Base-by-base conservation (phyloP, 2,329 filamentous ascomycete genomes). In the Microcyclospora pomicola region DNA sequence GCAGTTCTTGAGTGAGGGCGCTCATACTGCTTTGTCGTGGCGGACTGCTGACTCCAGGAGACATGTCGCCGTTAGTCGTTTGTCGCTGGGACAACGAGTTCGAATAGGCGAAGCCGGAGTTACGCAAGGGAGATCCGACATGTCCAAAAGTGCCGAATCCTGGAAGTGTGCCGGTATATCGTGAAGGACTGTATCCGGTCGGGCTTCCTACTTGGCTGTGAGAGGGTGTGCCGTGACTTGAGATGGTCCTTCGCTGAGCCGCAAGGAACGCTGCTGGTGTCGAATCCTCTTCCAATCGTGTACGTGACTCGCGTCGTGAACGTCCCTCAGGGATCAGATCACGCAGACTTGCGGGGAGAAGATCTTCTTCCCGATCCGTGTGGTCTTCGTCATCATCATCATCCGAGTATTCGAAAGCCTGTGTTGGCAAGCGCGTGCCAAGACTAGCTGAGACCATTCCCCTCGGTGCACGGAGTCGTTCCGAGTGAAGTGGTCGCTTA, bases 291-390 rank as follows among this genome's bases (percentile, higher is more conserved):
- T 75, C 71, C 38, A 67, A 64, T 27, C 73, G 70, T 11, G 70
- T 71, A 33, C 73, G 66, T 10, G 74, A 77, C 37, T 73, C 66
- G 13, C 74, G 66, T 33, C 74, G 66, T 55, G 72, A 67, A 49
- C 69, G 70, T 50, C 76, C 73, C 46, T 76, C 72, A 0, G 74
- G 73, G 27, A 79, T 65, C 11, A 79, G 66, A 50, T 80, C 75
- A 45, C 75, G 73, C 33, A 80, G 58, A 39, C 69, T 74, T 19
- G 69, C 81, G 0, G 88, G 91, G 9, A 96, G 69, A 51, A 91
- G 83, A 52, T 93, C 86, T 55, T 94, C 87, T 53, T 93, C 87
- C 58, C 93, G 84, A 50, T 91, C 88, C 39, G 69, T 66, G 44
- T 65, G 59, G 29, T 63, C 61, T 44, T 65, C 59, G 30, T 63